A percentile compares a stretch with the other conserved stretches of the same genome.
These are phyloP conservation scores for Digitaria exilis DNA, from an alignment of 202 grass and related monocot genomes.

Conservation along the genomic window DNA sequence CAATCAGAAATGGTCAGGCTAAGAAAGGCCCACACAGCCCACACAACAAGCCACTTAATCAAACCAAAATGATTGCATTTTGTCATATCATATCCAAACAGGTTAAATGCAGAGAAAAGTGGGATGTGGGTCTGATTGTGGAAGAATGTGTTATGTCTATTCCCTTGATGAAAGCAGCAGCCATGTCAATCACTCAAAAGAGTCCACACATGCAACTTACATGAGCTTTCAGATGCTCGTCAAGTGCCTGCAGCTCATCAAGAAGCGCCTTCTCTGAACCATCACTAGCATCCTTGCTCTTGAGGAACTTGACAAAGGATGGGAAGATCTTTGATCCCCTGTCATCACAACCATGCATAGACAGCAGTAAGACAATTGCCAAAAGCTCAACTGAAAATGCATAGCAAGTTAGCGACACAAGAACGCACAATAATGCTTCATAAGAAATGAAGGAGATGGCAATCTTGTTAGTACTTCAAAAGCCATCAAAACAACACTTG, in stretches of 20 bases:
- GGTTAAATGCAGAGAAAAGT: conserved; percentile 6
- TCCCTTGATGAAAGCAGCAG: conserved; percentile 12
- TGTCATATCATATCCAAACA: conserved; percentile 23
- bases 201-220: conserved; percentile 35
- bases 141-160: background rate
- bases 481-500: background rate
- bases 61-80: conserved; percentile 21
- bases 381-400: background rate
- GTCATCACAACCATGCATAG: conserved; percentile 18
- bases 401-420: background rate
- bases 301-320: conserved; percentile 70
- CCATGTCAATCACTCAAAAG: background rate
- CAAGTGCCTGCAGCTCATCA: conserved; percentile 64
- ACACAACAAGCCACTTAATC: background rate
- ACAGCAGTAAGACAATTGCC: background rate
- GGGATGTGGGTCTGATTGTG: background rate
- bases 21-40: background rate
- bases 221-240: conserved; percentile 81
- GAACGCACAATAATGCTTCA: background rate
- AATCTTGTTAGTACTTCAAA: conserved; percentile 1
- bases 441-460: background rate
- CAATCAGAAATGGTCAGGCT: background rate
- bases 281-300: conserved; percentile 85
- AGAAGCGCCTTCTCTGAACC: conserved; percentile 66
- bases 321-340: conserved; percentile 91